Evolutionary conservation across 306 rosid species (phyloP).

Genomic region (Hippophae gyantsensis): DNA sequence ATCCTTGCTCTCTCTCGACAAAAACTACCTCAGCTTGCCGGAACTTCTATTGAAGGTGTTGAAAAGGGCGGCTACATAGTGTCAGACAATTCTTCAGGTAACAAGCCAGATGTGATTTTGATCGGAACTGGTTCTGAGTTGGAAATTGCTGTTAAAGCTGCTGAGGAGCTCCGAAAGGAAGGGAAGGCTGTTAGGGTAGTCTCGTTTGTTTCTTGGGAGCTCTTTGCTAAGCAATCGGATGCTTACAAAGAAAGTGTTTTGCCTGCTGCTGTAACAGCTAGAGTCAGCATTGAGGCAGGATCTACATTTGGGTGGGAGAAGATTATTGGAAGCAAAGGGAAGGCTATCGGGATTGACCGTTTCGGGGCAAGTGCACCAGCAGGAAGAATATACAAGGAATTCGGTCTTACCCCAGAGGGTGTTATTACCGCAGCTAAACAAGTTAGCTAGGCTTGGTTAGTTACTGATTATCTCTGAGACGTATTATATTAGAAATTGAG

Average conservation of each 20-base stretch:
- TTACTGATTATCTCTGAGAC: not conserved
- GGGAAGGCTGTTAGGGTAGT: slow-evolving; percentile 91
- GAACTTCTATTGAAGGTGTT: slow-evolving; percentile 83
- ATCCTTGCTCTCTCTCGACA: slow-evolving; percentile 95
- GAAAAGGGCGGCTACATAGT: slow-evolving; percentile 86
- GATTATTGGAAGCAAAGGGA: slow-evolving; percentile 74
- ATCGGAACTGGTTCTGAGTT: slow-evolving; percentile 90
- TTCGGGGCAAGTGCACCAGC: slow-evolving; percentile 99
- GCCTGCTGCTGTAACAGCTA: slow-evolving; percentile 70
- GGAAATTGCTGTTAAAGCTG: slow-evolving; percentile 89
- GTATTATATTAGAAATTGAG: slow-evolving; percentile 4
- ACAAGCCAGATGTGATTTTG: slow-evolving; percentile 94
- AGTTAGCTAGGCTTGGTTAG: slow-evolving; percentile 32
- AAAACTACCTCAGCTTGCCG: slow-evolving; percentile 69
- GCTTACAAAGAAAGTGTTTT: slow-evolving; percentile 95
- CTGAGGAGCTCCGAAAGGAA: slow-evolving; percentile 78
- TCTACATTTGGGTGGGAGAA: slow-evolving; percentile 93
- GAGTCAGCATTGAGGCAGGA: slow-evolving; percentile 98
- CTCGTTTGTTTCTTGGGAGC: slow-evolving; percentile 89
- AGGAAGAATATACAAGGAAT: slow-evolving; percentile 78
- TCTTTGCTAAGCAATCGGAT: slow-evolving; percentile 75
- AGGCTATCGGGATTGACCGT: slow-evolving; percentile 83
- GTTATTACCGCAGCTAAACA: slow-evolving; percentile 82
- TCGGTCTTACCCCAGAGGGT: slow-evolving; percentile 80
- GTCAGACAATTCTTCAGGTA: slow-evolving; percentile 75